These are phyloP conservation scores for Auxenochlorella pyrenoidosa DNA, from an alignment of 139 green algal species.

Conservation along the genomic window DNA sequence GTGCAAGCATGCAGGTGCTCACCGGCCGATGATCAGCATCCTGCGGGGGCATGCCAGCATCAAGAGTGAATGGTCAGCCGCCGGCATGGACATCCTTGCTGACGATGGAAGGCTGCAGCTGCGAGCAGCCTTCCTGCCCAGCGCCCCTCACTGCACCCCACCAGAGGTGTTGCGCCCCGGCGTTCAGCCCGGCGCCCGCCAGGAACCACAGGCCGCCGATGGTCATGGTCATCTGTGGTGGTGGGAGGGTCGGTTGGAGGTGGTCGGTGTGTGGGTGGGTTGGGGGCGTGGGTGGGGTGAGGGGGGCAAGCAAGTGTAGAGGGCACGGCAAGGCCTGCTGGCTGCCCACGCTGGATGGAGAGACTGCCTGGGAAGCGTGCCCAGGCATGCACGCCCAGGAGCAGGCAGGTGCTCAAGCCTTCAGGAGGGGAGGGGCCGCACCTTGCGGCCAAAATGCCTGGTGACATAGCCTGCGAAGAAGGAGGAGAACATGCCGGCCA, in stretches of 20 bases:
- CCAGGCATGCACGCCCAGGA: too few relatives aligned
- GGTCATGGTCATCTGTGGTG: constrained; percentile 61
- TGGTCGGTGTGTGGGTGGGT: too few relatives aligned
- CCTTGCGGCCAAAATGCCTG: constrained; percentile 50
- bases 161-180: constrained; percentile 55
- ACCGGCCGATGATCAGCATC: not conserved
- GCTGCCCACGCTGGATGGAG: too few relatives aligned
- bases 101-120: too few relatives aligned
- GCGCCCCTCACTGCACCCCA: too few relatives aligned
- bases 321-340: not conserved
- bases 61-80: too few relatives aligned
- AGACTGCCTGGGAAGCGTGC: too few relatives aligned
- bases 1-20: not conserved
- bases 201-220: constrained; percentile 60
- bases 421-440: not conserved
- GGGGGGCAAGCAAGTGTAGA: not conserved
- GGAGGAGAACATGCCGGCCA: constrained; percentile 56
- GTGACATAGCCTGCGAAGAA: constrained; percentile 45
- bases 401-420: too few relatives aligned
- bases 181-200: constrained; percentile 61
- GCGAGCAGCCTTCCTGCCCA: too few relatives aligned
- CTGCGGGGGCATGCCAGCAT: constrained; percentile 5
- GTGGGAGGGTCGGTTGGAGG: not conserved
- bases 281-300: not conserved
- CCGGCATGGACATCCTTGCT: too few relatives aligned